Base-by-base conservation (phyloP, 2,329 filamentous ascomycete genomes). In the Calonectria montana region DNA sequence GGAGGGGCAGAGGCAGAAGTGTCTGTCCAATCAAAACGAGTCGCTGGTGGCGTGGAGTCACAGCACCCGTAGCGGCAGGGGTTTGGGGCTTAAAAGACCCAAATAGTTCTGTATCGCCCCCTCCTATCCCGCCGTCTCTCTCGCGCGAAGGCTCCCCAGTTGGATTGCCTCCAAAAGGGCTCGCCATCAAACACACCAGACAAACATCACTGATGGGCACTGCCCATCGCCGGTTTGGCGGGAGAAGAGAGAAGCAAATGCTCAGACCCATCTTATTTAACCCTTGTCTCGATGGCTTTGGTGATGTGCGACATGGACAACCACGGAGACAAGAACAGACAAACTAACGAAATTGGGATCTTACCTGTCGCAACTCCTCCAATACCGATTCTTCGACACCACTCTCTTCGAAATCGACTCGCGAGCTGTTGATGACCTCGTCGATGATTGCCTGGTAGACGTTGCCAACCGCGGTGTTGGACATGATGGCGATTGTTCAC, bases 341-440 rank as follows among this genome's bases (percentile, higher is more conserved):
- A 70, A 57, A 75, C 59, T 63, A 48, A 64, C 63, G 35, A 68
- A 76, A 69, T 37, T 25, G 39, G 59, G 43, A 18, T 41, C 63
- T 90, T 88, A 98, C 96, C 91, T 93, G 90, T 84, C 92, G 93
- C 88, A 99, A 88, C 83, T 98, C 94, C 77, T 96, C 91, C 80
- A 99, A 87, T 64, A 96, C 96, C 78, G 91, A 88, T 83, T 96
- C 93, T 79, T 97, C 95, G 76, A 98, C 93, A 79, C 97, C 97
- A 78, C 93, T 95, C 86, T 99, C 97, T 84, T 99, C 97, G 83
- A 99, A 98, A 85, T 98, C 97, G 81, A 96, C 94, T 81, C 94
- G 91, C 81, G 96, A 98, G 77, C 94, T 93, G 79, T 96, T 93
- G 84, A 98, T 94, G 82, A 99, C 95, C 86, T 97, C 94, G 74